Percentiles rank a stretch among this genome's conserved stretches.
These are phyloP conservation scores for Trametes pubescens DNA, from an alignment of 1,284 basidiomycete species.

Conservation along the genomic window DNA sequence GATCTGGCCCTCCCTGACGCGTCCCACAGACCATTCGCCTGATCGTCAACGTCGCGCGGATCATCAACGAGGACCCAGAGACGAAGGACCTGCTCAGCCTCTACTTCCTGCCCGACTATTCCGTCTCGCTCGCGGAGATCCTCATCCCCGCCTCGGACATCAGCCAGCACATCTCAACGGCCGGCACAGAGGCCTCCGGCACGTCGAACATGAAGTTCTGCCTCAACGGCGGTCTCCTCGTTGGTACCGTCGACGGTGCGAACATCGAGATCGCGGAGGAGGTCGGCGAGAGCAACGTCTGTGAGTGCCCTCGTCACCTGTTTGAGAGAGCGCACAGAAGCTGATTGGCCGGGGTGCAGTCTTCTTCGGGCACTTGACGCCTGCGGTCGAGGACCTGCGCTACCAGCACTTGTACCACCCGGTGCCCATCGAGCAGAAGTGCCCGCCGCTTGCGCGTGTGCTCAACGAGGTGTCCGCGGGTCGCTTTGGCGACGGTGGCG, in stretches of 20 bases:
- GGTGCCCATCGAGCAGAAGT: conserved; percentile 81
- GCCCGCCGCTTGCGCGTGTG: conserved; percentile 78
- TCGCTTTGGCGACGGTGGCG: conserved; percentile 76
- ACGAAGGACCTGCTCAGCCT: conserved; percentile 84
- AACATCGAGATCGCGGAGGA: conserved; percentile 97
- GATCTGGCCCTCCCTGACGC: too few relatives aligned
- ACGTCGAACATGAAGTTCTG: conserved; percentile 96
- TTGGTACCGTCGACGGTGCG: conserved; percentile 88
- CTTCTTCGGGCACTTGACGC: conserved; percentile 86
- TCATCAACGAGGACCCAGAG: conserved; percentile 89
- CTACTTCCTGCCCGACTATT: conserved; percentile 90
- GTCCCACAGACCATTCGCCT: conserved; percentile 82
- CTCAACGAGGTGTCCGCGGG: conserved; percentile 77
- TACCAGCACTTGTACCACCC: conserved; percentile 87
- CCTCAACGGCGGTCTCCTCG: conserved; percentile 86
- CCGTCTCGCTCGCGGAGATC: conserved; percentile 88
- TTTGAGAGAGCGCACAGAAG: background rate
- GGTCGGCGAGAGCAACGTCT: conserved; percentile 76
- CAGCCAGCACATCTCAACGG: conserved; percentile 93
- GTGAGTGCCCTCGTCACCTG: conserved; percentile 51
- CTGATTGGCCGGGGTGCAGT: conserved; percentile 49
- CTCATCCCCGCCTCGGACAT: conserved; percentile 93
- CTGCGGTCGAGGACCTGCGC: conserved; percentile 83
- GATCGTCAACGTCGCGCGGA: conserved; percentile 87
- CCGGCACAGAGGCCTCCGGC: conserved; percentile 90